Base-by-base conservation (phyloP, 225 moss, liverwort and hornwort genomes). In the Polytrichum commune region DNA sequence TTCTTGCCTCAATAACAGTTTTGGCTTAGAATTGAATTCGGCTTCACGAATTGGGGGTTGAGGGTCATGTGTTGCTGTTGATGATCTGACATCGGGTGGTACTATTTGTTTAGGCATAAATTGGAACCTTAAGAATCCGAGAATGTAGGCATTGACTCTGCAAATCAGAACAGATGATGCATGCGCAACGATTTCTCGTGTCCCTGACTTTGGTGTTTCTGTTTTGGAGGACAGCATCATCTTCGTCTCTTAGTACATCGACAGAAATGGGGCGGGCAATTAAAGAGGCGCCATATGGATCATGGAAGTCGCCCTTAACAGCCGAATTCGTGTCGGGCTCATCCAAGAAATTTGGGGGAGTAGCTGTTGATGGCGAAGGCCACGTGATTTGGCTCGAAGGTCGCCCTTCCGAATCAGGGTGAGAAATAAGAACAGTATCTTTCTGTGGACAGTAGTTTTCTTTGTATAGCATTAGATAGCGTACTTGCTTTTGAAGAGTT, bases 331-430 rank as follows among this genome's bases (percentile, higher is more conserved):
- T 96, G 27, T 93, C 91, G 23, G 89, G 91, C 19, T 81, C 93
- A 10, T 86, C 74, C 19, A 90, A 87, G 76, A 81, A 75, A 46
- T 75, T 88, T 53, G 90, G 88, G 30, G 91, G 90, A 55, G 81
- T 64, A 9, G 85, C 91, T 26, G 60, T 92, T 63, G 91, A 91
- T 73, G 84, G 79, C n/a, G 76, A 80, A 5, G 93, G 93, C 33
- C 85, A 76, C 25, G 81, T 93, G 80, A 64, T 96, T 56, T 91
- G 88, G 91, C 79, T 89, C 18, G 95, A 96, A 79, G 89, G 91
- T 60, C 93, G 95, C 19, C 91, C 95, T 60, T 87, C 80, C 46
- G 93, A 96, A 84, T 82, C 76, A 57, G 95, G 95, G 95, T 91
- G 30, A 82, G 92, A 26, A 57, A 25, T 26, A 6, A 19, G 46